Conservation (phyloP, 768 basidiomycete species). For the Lentinula lateritia region DNA sequence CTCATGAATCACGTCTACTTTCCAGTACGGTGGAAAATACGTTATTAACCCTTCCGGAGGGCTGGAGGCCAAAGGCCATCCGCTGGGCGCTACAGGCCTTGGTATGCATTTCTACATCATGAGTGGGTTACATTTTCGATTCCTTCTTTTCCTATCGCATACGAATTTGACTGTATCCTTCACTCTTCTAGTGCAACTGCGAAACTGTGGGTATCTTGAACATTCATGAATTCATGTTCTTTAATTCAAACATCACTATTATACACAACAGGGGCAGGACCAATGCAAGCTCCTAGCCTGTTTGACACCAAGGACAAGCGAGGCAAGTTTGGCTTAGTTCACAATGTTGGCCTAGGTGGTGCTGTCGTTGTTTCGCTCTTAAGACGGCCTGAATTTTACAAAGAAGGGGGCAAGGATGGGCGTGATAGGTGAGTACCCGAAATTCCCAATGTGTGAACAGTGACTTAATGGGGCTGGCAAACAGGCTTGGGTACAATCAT, state of each 20-base stretch:
- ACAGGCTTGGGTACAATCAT: constrained; percentile 77
- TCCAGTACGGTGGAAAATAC: constrained; percentile 77
- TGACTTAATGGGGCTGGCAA: no score
- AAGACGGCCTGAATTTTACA: constrained; percentile 73
- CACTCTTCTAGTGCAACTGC: constrained; percentile 58
- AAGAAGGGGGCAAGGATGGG: constrained; percentile 62
- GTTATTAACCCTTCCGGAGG: constrained; percentile 85
- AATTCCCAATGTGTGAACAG: neutral
- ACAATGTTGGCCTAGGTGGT: constrained; percentile 81
- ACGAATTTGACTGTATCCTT: neutral
- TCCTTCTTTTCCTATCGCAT: neutral
- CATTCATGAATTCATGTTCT: neutral
- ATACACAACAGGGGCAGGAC: constrained; percentile 60
- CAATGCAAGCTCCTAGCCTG: constrained; percentile 74
- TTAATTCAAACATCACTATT: no score
- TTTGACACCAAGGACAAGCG: constrained; percentile 57
- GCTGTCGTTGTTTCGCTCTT: constrained; percentile 75
- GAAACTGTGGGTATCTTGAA: constrained; percentile 44
- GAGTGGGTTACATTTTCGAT: constrained; percentile 36
- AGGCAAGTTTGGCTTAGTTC: constrained; percentile 76
- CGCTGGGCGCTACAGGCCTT: constrained; percentile 76
- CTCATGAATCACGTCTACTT: neutral
- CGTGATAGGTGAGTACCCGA: constrained; percentile 44
- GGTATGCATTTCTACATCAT: constrained; percentile 87
- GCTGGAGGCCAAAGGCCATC: constrained; percentile 85